These are phyloP conservation scores for Candida neerlandica DNA, from an alignment of 1,139 yeast genomes.

Conservation along the genomic window DNA sequence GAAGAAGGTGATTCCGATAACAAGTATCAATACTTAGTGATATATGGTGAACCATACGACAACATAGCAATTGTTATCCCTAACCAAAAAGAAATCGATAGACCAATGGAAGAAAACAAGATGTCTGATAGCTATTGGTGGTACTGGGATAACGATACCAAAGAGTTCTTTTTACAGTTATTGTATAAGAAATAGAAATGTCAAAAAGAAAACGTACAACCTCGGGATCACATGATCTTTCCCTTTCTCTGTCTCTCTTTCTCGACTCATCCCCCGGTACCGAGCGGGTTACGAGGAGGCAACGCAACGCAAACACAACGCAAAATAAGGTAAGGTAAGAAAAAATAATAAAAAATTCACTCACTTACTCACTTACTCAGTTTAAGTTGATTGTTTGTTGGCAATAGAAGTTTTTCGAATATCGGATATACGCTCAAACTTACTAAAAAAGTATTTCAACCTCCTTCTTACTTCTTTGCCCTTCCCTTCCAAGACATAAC, in stretches of 20 bases:
- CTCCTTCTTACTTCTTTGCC: background rate
- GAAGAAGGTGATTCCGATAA: slow-evolving; percentile 35
- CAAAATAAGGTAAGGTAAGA: no score
- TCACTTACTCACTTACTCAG: background rate
- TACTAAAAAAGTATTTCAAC: background rate
- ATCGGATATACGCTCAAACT: background rate
- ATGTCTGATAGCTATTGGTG: slow-evolving; percentile 61
- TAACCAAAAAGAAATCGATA: slow-evolving; percentile 53
- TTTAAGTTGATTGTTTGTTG: background rate
- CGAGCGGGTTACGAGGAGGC: no score
- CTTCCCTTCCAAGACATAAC: no score
- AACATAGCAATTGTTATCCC: slow-evolving; percentile 74
- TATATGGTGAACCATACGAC: slow-evolving; percentile 85
- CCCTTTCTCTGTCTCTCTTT: background rate
- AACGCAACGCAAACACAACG: no score
- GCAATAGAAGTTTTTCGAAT: background rate
- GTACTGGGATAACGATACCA: slow-evolving; percentile 68
- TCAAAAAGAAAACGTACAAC: background rate
- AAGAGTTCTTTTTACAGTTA: slow-evolving; percentile 70
- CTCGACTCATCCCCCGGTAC: background rate
- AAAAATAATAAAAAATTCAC: background rate
- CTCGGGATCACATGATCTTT: background rate
- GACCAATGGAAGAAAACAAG: slow-evolving; percentile 33
- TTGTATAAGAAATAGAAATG: slow-evolving; percentile 41
- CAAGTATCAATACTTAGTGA: slow-evolving; percentile 63